Base-by-base conservation (phyloP, 2,329 filamentous ascomycete species). In the Claviceps fusiformis region DNA sequence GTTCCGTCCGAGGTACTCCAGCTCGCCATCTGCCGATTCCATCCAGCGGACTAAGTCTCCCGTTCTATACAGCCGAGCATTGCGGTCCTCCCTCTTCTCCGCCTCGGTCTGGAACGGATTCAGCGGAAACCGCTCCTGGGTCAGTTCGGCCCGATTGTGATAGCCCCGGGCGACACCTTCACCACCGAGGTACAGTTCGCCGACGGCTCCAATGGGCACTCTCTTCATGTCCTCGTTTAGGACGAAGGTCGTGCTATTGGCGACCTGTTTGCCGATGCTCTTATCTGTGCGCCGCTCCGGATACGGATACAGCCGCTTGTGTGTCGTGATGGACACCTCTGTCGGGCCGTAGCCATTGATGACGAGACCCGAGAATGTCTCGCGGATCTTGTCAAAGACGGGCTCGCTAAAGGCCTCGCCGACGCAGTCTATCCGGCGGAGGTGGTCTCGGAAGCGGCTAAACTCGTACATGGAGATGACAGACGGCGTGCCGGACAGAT, bases 281-380 rank as follows among this genome's bases (percentile, higher is more conserved):
- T 39, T 54, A 24, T 54, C 33, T 2, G 43, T 19, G 9, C 17
- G 51, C 24, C 44, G 27, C 52, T 54, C 19, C 15, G 44, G 46
- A 11, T 27, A 29, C 44, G 44, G n/a, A 49, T 54, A 37, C 33
- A 54, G 17, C 13, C 27, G 11, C 46, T 44, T 44, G n/a, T 44
- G 43, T n/a, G 43, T 44, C n/a, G 43, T 44, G 17, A 44, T 57
- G 35, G 54, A 55, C 17, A 55, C 54, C 43, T 57, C 56, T 5
- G 56, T 57, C 33, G 56, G 56, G 3, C 56, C 56, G 45, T 57
- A 57, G 47, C 56, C 56, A 45, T 58, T 58, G 46, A 58, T 54
- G 43, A 58, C 41, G 7, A 57, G 53, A 5, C 55, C 55, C 11
- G 53, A 43, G 49, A 57, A 57, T 7, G 53, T 57, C 29, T 55